phyloP scores from a whole-genome alignment of 1,284 basidiomycete species.

The Retiboletus fuscus region DNA sequence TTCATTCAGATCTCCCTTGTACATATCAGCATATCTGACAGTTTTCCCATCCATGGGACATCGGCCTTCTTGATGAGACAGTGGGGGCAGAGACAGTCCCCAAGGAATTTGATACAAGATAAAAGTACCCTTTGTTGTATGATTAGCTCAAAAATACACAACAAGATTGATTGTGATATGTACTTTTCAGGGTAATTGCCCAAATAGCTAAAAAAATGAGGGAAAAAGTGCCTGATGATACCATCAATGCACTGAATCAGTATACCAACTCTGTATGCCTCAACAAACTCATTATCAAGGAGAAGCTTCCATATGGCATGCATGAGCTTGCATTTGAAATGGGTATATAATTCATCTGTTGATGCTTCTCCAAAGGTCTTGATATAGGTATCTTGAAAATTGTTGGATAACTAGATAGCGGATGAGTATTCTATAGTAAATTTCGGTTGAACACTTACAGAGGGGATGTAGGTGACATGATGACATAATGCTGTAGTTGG shows the following conservation, averaged over 20 bases:
- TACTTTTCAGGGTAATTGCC: slow-evolving; percentile 52
- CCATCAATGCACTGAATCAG: slow-evolving; percentile 41
- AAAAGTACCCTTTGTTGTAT: neutral
- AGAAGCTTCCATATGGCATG: slow-evolving; percentile 23
- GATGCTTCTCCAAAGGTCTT: slow-evolving; percentile 2
- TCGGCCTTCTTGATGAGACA: neutral
- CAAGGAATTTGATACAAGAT: slow-evolving; percentile 7
- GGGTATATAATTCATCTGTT: slow-evolving; percentile 27
- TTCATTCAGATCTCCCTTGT: neutral
- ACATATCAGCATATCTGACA: neutral
- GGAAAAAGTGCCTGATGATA: slow-evolving; percentile 32
- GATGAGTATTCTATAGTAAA: too few relatives aligned
- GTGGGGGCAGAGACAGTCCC: neutral
- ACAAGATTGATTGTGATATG: neutral
- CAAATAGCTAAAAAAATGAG: slow-evolving; percentile 42
- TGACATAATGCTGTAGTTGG: slow-evolving; percentile 41
- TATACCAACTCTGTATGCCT: slow-evolving; percentile 43
- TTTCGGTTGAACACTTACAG: slow-evolving; percentile 19
- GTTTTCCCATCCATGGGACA: slow-evolving; percentile 3
- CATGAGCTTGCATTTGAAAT: slow-evolving; percentile 37
- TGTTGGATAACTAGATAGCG: slow-evolving; percentile 34
- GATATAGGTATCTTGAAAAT: slow-evolving; percentile 39
- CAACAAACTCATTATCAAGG: neutral
- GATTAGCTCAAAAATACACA: neutral
- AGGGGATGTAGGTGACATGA: slow-evolving; percentile 48